A percentile compares a stretch with the other conserved stretches of the same genome.
Evolutionary conservation across 2,329 filamentous ascomycete genomes (phyloP).

Genomic region (Neonectria coccinea): DNA sequence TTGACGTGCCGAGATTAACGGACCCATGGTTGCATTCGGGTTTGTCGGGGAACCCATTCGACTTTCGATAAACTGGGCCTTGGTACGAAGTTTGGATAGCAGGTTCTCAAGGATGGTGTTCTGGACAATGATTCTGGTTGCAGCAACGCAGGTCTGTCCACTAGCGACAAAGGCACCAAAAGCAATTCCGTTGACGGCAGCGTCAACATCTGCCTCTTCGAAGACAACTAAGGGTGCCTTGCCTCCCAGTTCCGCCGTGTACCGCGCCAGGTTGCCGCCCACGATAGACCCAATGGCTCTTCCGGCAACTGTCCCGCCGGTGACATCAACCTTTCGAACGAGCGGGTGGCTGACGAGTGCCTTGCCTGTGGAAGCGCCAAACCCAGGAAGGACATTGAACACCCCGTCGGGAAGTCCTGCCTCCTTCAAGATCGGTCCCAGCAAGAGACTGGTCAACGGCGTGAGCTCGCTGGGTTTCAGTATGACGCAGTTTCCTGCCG

Average conservation of each 20-base stretch:
- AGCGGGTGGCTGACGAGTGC: constrained; percentile 64
- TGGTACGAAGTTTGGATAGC: constrained; percentile 71
- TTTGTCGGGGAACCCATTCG: constrained; percentile 70
- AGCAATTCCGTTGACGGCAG: constrained; percentile 76
- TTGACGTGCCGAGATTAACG: constrained; percentile 70
- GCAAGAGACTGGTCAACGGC: constrained; percentile 69
- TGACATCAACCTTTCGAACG: constrained; percentile 77
- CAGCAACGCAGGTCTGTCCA: constrained; percentile 73
- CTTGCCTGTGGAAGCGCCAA: constrained; percentile 64
- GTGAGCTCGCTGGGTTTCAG: constrained; percentile 73
- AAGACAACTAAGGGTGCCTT: constrained; percentile 79
- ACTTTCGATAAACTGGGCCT: constrained; percentile 66
- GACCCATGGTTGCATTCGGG: constrained; percentile 71
- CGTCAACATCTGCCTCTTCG: constrained; percentile 71
- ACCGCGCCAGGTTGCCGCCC: constrained; percentile 74
- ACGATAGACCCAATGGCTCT: constrained; percentile 75
- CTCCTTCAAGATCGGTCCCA: constrained; percentile 70
- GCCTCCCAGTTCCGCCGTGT: constrained; percentile 78
- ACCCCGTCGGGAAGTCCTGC: constrained; percentile 79
- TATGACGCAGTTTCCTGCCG: constrained; percentile 69
- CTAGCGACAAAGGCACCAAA: constrained; percentile 68
- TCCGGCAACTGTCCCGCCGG: constrained; percentile 78
- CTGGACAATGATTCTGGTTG: constrained; percentile 81
- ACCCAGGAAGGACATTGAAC: constrained; percentile 70
- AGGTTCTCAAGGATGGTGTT: constrained; percentile 74